Evolutionary conservation across 148 eudicot genomes (phyloP).

Genomic region (Rhododendron griersonianum): DNA sequence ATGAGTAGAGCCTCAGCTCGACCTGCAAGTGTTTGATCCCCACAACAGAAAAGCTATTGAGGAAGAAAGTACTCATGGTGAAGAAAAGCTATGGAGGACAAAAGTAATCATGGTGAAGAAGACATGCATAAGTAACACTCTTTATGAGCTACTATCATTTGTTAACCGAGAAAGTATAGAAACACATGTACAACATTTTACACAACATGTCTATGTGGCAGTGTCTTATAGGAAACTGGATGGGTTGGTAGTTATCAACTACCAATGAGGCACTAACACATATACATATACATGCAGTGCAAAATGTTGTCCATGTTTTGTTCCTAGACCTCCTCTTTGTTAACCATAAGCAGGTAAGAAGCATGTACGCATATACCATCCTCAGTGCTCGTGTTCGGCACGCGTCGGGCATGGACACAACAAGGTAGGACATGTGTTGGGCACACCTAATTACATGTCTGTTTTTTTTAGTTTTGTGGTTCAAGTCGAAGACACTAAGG

Average conservation of each 20-base stretch:
- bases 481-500: background rate
- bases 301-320: background rate
- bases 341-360: background rate
- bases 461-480: background rate
- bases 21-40: conserved; percentile 39
- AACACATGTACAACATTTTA: background rate
- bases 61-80: background rate
- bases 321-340: background rate
- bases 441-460: background rate
- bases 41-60: background rate
- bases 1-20: conserved; percentile 85
- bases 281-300: background rate
- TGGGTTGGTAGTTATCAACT: no score
- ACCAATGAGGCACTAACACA: background rate
- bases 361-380: background rate
- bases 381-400: background rate
- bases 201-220: no score
- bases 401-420: background rate
- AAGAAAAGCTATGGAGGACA: background rate
- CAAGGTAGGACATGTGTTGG: background rate
- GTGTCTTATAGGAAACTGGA: no score
- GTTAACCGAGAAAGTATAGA: background rate
- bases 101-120: background rate
- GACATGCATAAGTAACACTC: background rate
- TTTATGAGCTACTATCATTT: background rate